Percentiles rank a stretch among this genome's conserved stretches.
Conservation (phyloP, 2,329 filamentous ascomycete genomes). For the Tolypocladium capitatum region DNA sequence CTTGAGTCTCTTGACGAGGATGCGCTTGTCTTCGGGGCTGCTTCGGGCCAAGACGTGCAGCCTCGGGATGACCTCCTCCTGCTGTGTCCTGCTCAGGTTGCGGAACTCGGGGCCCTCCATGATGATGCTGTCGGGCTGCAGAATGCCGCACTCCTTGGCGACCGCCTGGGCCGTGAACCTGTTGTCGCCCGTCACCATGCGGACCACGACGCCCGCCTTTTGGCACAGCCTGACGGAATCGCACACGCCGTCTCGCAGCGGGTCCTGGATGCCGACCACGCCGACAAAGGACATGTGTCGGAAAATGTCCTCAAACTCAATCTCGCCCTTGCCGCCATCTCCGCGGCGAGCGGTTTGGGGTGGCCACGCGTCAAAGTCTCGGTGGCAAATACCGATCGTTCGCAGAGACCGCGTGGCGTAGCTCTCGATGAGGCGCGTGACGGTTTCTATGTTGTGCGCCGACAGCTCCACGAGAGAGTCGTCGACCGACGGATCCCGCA, state of each 20-base stretch:
- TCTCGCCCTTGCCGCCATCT: conserved; percentile 44
- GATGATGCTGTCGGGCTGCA: conserved; percentile 52
- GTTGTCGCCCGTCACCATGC: conserved; percentile 81
- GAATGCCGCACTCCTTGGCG: conserved; percentile 65
- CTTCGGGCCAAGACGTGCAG: conserved; percentile 62
- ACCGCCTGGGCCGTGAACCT: conserved; percentile 68
- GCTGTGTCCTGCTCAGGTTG: conserved; percentile 52
- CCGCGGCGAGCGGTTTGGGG: conserved; percentile 45
- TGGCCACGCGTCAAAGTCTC: conserved; percentile 77
- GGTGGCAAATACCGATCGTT: conserved; percentile 73
- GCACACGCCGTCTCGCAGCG: conserved; percentile 59
- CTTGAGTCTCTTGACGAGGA: conserved; percentile 58
- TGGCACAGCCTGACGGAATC: conserved; percentile 63
- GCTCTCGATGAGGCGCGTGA: conserved; percentile 57
- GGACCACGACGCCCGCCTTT: conserved; percentile 62
- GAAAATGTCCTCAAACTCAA: conserved; percentile 55
- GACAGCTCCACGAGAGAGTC: conserved; percentile 30
- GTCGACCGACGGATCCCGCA: conserved; percentile 35
- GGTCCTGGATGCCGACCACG: conserved; percentile 71
- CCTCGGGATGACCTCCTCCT: conserved; percentile 53
- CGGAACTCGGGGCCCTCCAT: conserved; percentile 72
- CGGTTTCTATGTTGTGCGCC: conserved; percentile 36
- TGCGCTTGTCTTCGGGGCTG: conserved; percentile 64
- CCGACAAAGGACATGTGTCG: conserved; percentile 54
- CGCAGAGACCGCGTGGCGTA: conserved; percentile 72